phyloP scores from a whole-genome alignment of 352 stramenopile species.

The Hyaloperonospora brassicae region DNA sequence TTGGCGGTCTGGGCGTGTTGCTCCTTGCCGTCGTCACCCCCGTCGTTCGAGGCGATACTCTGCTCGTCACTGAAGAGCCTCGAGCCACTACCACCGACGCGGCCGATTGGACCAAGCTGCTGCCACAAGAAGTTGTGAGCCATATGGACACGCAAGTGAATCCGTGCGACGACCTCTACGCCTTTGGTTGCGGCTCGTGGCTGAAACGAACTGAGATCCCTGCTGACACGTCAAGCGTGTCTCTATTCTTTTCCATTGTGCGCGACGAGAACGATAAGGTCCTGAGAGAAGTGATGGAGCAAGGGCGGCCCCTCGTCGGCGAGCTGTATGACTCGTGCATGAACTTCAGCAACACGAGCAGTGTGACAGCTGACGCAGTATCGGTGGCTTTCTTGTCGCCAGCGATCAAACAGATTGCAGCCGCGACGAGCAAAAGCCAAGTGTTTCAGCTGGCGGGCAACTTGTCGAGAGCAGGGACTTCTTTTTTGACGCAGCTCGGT shows the following conservation, averaged over 20 bases:
- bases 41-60: conserved; percentile 31
- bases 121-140: conserved; percentile 31
- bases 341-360: conserved; percentile 48
- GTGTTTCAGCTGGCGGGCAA: conserved; percentile 50
- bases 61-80: conserved; percentile 24
- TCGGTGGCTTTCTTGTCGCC: conserved; percentile 23
- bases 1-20: conserved; percentile 25
- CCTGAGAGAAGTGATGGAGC: no score
- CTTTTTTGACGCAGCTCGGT: conserved; percentile 75
- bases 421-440: conserved; percentile 26
- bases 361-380: conserved; percentile 21
- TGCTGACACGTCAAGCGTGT: conserved; percentile 29
- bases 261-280: conserved; percentile 29
- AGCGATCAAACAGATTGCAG: conserved; percentile 33
- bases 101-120: conserved; percentile 10
- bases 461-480: conserved; percentile 45
- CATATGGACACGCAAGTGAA: conserved; percentile 40
- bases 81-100: conserved; percentile 4
- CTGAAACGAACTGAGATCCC: conserved; percentile 34
- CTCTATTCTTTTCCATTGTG: conserved; percentile 28
- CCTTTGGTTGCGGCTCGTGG: conserved; percentile 57
- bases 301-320: no score
- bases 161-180: conserved; percentile 72
- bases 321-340: no score
- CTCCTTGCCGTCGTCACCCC: conserved; percentile 42